phyloP scores from a whole-genome alignment of 306 rosid species.

The Castanopsis chinensis region DNA sequence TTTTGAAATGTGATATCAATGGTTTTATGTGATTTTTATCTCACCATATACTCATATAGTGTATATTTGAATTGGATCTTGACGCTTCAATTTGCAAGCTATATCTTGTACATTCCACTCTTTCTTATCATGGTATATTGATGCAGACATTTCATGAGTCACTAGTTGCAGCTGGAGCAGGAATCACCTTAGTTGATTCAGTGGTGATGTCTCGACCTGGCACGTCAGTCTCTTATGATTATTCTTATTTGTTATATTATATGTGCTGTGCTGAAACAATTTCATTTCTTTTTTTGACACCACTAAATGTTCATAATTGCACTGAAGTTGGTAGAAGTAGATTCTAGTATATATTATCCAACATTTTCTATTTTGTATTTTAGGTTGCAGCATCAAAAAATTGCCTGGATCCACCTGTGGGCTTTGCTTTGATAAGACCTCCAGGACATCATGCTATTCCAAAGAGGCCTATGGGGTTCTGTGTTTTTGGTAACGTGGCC shows the following conservation, averaged over 20 bases:
- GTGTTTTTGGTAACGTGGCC: slow-evolving; percentile 89
- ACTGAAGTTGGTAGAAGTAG: no score
- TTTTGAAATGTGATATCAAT: background rate
- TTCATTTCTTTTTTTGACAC: background rate
- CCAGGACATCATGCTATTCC: slow-evolving; percentile 98
- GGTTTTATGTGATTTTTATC: background rate
- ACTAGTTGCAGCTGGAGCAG: slow-evolving; percentile 79
- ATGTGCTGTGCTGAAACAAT: background rate
- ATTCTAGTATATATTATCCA: background rate
- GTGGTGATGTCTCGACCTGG: slow-evolving; percentile 82
- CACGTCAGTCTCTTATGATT: slow-evolving; percentile 49
- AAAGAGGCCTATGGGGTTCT: slow-evolving; percentile 93
- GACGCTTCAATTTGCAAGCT: background rate
- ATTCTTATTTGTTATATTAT: slow-evolving; percentile 28
- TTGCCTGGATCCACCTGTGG: slow-evolving; percentile 55
- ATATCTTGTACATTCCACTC: background rate
- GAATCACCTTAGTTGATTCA: slow-evolving; percentile 80
- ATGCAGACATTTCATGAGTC: slow-evolving; percentile 93
- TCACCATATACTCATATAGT: background rate
- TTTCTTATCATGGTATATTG: slow-evolving; percentile 40
- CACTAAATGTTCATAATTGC: no score
- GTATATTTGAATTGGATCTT: background rate
- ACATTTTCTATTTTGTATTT: background rate
- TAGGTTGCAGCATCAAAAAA: slow-evolving; percentile 76
- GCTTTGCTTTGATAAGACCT: slow-evolving; percentile 97